Base-by-base conservation (phyloP, 129 eudicot species). In the Tagetes erecta region DNA sequence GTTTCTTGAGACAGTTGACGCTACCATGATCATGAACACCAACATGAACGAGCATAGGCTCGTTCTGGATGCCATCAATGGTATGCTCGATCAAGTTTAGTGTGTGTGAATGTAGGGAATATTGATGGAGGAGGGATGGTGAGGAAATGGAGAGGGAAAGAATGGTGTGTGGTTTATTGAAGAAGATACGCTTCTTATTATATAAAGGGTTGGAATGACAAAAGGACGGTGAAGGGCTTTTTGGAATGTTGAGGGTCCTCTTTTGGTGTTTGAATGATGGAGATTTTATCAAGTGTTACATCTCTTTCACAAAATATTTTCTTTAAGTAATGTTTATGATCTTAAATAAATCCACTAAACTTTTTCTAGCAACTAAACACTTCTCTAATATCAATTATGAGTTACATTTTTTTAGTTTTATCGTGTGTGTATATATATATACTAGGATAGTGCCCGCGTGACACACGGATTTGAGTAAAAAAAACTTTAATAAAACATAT, bases 141-240 rank as follows among this genome's bases (percentile, higher is more conserved):
- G 83, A 79, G 83, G 59, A 78, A 74, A 44, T 39, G 51, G 33
- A 71, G 20, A 14, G 77, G 73, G 33, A 78, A 79, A 79, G 83
- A 79, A 79, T 79, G 83, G 83, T 79, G 67, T 79, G 77, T 79
- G 57, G 55, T 65, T 64, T 79, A 67, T 72, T 72, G 56, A 27
- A 70, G 37, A 67, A 53, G 70, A 77, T 76, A 79, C 72, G 58
- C 78, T 72, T 79, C 66, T 72, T 72, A 40, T 79, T 79, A 71
- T 72, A 78, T 53, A 71, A 79, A 63, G 78, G 73, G 36, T 58
- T 50, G 76, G 78, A 62, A 8, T 46, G 75, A 68, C 75, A 57
- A 79, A 79, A 72, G 83, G 78, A 79, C 83, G 83, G 83, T 79
- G 78, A 79, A 64, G 83, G 78, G 74, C 83, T 72, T 79, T 79